Evolutionary conservation across 192 early-diverging fungal species (phyloP).

Genomic region (Linnemannia zychae): DNA sequence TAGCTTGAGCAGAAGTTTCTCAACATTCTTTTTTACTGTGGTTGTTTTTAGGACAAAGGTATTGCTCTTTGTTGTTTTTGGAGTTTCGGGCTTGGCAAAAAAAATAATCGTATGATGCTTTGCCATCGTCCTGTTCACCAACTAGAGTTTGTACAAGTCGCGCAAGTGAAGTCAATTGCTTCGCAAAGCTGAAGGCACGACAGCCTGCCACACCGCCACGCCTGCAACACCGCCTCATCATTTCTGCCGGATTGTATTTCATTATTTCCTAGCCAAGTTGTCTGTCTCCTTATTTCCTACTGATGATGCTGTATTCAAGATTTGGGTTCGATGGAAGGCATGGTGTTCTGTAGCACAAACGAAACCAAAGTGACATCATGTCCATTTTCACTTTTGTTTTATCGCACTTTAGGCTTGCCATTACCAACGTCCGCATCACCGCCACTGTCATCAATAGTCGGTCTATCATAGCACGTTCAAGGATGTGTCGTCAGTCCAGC

Average conservation of each 20-base stretch:
- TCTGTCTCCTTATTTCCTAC: background rate
- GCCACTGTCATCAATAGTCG: background rate
- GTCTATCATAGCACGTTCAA: too few relatives aligned
- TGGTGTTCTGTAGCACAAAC: background rate
- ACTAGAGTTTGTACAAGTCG: background rate
- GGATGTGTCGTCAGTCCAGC: background rate
- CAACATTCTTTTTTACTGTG: background rate
- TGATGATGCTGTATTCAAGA: background rate
- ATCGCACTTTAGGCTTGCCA: background rate
- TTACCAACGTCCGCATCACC: background rate
- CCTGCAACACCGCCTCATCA: background rate
- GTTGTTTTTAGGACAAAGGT: background rate
- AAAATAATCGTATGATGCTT: background rate
- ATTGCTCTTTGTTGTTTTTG: background rate
- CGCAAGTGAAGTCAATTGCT: background rate
- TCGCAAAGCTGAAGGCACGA: too few relatives aligned
- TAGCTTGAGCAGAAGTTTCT: background rate
- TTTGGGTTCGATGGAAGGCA: background rate
- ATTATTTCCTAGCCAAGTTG: background rate
- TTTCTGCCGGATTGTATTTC: background rate
- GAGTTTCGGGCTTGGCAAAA: background rate
- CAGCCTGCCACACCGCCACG: too few relatives aligned
- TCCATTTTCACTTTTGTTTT: background rate
- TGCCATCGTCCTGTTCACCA: background rate
- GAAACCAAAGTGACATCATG: background rate